These are phyloP conservation scores for baker's yeast (Saccharomyces cerevisiae) DNA, from an alignment of 805 yeast species.

Conservation along the genomic window DNA sequence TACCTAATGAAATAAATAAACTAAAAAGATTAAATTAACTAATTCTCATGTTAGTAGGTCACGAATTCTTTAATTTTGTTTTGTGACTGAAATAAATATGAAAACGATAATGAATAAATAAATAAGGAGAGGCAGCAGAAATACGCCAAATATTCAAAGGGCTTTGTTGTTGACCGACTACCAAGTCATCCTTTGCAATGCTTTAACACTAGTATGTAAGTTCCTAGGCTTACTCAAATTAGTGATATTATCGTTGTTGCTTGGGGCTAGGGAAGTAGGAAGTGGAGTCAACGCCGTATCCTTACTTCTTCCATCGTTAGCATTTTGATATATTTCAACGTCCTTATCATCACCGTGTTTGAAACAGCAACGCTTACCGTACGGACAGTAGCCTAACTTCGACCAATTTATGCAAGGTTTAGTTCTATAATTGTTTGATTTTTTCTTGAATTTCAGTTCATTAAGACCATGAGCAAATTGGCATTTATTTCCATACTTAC, in stretches of 20 bases:
- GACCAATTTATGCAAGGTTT: conserved; percentile 88
- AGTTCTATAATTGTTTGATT: conserved; percentile 76
- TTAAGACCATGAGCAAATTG: conserved; percentile 87
- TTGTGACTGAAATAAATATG: background rate
- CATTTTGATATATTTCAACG: conserved; percentile 23
- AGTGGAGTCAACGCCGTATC: background rate
- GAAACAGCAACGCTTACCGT: conserved; percentile 88
- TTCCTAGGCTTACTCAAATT: conserved; percentile 12
- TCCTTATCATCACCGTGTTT: conserved; percentile 53
- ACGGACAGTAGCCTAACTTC: conserved; percentile 72
- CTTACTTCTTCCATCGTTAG: conserved; percentile 9
- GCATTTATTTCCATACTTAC: conserved; percentile 87
- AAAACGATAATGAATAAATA: conserved; percentile 1
- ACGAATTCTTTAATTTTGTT: background rate
- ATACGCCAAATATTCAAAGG: background rate
- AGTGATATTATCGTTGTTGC: background rate
- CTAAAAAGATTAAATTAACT: background rate
- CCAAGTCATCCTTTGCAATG: conserved; percentile 28
- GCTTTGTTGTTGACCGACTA: conserved; percentile 3
- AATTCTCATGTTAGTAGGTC: background rate
- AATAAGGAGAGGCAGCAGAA: background rate
- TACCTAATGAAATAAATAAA: background rate
- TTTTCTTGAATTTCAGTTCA: conserved; percentile 62
- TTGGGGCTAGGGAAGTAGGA: background rate
- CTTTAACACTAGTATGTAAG: conserved; percentile 25